These are phyloP conservation scores for Pseudocercospora cruenta DNA, from an alignment of 2,329 filamentous ascomycete species.

Conservation along the genomic window DNA sequence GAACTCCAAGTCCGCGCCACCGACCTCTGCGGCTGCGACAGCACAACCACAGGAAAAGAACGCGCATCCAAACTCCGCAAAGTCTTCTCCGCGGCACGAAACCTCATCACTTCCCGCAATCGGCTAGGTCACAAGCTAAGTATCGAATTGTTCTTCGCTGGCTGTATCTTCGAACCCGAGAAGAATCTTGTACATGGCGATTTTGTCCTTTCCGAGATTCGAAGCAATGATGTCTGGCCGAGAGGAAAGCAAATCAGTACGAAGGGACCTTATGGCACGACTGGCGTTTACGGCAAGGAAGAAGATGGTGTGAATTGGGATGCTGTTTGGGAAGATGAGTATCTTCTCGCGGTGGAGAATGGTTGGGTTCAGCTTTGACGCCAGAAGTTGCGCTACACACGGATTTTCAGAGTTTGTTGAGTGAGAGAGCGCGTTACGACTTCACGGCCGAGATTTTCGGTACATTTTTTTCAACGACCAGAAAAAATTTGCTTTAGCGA, in stretches of 20 bases:
- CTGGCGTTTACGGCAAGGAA: slow-evolving; percentile 54
- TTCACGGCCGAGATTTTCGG: background rate
- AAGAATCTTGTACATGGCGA: slow-evolving; percentile 53
- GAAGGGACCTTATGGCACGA: slow-evolving; percentile 55
- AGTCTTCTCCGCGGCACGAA: slow-evolving; percentile 47
- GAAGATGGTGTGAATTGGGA: slow-evolving; percentile 48
- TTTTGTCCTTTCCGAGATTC: slow-evolving; percentile 49
- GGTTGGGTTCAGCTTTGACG: slow-evolving; percentile 39
- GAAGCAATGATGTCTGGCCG: slow-evolving; percentile 48
- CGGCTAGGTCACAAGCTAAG: slow-evolving; percentile 45
- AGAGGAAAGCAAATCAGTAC: slow-evolving; percentile 41
- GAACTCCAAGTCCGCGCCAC: slow-evolving; percentile 56
- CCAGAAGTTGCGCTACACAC: background rate
- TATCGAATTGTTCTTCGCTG: slow-evolving; percentile 56
- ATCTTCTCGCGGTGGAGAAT: slow-evolving; percentile 36
- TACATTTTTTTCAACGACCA: too few species aligned
- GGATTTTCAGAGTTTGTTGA: background rate
- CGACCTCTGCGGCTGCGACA: slow-evolving; percentile 52
- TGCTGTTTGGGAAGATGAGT: slow-evolving; percentile 41
- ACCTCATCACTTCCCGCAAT: slow-evolving; percentile 45
- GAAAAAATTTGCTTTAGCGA: too few species aligned
- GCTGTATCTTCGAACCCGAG: slow-evolving; percentile 56
- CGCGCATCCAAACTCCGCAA: slow-evolving; percentile 43
- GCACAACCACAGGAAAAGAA: slow-evolving; percentile 40
- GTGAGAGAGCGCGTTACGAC: background rate